phyloP scores from a whole-genome alignment of 75 land plant genomes.

The Pinus tabuliformis region DNA sequence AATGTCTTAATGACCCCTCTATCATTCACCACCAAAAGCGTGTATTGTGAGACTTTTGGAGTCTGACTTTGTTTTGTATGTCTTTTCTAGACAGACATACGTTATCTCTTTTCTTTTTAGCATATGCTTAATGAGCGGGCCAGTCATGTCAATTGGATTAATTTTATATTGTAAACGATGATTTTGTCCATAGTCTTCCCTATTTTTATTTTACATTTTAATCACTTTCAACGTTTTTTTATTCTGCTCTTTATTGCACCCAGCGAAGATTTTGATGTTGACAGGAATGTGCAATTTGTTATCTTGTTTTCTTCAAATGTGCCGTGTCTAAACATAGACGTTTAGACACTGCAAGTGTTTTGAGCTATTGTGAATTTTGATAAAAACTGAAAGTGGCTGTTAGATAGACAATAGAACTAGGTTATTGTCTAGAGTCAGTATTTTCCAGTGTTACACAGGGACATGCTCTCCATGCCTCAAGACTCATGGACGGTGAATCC shows the following conservation, averaged over 20 bases:
- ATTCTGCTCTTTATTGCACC: neutral
- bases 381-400: neutral
- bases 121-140: neutral
- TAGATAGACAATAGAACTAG: too few species aligned
- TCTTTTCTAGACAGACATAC: neutral
- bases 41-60: neutral
- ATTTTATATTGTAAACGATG: neutral
- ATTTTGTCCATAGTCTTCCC: too few species aligned
- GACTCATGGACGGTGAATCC: too few species aligned
- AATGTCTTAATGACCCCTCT: neutral
- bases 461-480: too few species aligned
- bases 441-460: too few species aligned
- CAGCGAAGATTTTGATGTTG: neutral
- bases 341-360: neutral
- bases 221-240: neutral
- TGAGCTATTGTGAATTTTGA: neutral
- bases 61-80: neutral
- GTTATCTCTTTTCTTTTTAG: neutral
- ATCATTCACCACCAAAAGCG: neutral
- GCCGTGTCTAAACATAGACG: neutral
- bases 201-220: neutral
- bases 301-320: neutral
- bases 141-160: neutral
- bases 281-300: neutral
- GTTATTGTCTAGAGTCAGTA: too few species aligned